Evolutionary conservation across 2,329 filamentous ascomycete species (phyloP).

Genomic region (Coleophoma eucalyptorum): DNA sequence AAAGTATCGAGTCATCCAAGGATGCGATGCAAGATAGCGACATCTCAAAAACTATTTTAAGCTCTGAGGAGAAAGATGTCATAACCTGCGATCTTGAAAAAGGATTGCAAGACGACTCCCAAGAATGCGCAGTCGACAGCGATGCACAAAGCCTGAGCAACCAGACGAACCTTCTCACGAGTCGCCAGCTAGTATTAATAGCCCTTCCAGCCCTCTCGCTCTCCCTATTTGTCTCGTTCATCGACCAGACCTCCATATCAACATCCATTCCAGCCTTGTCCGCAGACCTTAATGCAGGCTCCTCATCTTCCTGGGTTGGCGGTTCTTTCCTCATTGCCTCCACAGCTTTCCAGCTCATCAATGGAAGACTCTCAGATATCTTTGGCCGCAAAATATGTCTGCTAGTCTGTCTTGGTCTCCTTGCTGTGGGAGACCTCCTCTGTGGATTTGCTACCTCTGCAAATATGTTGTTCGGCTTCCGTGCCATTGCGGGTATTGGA

Average conservation of each 20-base stretch:
- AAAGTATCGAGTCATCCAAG: no score
- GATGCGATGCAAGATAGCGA: no score
- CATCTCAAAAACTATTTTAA: no score
- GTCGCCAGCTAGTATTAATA: conserved; percentile 36
- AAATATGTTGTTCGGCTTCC: conserved; percentile 40
- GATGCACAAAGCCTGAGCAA: conserved; percentile 22
- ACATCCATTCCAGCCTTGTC: conserved; percentile 36
- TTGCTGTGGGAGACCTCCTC: conserved; percentile 39
- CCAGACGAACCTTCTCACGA: conserved; percentile 49
- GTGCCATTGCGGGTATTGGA: conserved; percentile 49
- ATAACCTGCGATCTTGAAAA: no score
- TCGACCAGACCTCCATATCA: conserved; percentile 54
- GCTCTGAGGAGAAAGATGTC: no score
- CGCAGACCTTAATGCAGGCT: conserved; percentile 29
- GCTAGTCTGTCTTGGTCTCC: conserved; percentile 32
- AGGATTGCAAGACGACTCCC: no score
- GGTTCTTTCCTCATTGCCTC: conserved; percentile 46
- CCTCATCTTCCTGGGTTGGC: conserved; percentile 47
- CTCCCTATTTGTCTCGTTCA: conserved; percentile 47
- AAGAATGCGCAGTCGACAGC: no score
- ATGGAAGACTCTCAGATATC: conserved; percentile 42
- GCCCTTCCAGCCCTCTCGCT: conserved; percentile 46
- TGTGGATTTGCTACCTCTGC: conserved; percentile 37
- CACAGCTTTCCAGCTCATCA: conserved; percentile 41
- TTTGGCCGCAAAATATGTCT: conserved; percentile 37